A percentile compares a stretch with the other conserved stretches of the same genome.
Conservation (phyloP, 768 basidiomycete species). For the Tulasnella sp. region DNA sequence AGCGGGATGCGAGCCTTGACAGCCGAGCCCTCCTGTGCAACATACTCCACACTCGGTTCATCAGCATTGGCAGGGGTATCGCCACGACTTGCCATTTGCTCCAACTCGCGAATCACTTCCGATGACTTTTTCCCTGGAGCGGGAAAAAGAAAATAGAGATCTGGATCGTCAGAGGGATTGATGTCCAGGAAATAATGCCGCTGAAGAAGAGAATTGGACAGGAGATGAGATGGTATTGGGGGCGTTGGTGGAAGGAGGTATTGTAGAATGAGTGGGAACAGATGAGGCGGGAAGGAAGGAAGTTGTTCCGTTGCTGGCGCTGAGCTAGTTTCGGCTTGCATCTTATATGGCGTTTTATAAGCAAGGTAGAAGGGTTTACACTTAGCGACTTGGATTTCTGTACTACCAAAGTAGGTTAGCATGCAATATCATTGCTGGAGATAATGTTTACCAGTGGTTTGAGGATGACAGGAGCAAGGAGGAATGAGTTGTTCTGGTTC, state of each 20-base stretch:
- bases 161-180: conserved; percentile 25
- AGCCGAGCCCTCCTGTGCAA: neutral
- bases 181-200: conserved; percentile 28
- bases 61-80: neutral
- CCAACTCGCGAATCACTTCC: neutral
- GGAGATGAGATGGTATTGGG: conserved; percentile 27
- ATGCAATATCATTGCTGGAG: too few relatives aligned
- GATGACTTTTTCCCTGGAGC: neutral
- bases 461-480: too few relatives aligned
- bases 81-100: conserved; percentile 2
- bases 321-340: neutral
- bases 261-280: conserved; percentile 27
- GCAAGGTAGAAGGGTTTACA: neutral
- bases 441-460: too few relatives aligned
- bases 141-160: conserved; percentile 25
- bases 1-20: neutral
- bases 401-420: neutral
- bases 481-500: too few relatives aligned
- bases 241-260: conserved; percentile 28
- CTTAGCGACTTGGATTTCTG: neutral
- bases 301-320: neutral
- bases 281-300: conserved; percentile 22
- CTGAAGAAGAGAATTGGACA: conserved; percentile 27
- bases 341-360: neutral
- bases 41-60: conserved; percentile 1